Evolutionary conservation across 805 yeast genomes (phyloP), one percentile per base, ranked within the genome.

Genomic region (Candida ulmi): DNA sequence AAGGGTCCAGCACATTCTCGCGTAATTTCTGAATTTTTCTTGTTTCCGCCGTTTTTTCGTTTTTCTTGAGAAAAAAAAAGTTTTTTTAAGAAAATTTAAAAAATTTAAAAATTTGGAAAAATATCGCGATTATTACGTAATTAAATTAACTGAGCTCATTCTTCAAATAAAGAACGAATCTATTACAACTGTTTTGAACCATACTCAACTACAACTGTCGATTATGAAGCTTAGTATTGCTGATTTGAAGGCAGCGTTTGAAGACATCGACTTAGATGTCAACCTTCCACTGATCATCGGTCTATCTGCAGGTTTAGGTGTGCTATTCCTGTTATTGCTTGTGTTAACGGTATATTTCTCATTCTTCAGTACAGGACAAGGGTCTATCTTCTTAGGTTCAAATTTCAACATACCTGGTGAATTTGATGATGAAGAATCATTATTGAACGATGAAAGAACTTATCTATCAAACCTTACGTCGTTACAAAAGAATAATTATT

Each of bases 361-460:
- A 26, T 64, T 45, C 49, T 56, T 38, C 52, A 60, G 31, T 42
- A 58, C 36, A 44, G 58, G 37, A 45, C 21, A 26, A 7, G 65
- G 37, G 45, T 67, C 50, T 8, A 53, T 55, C 17, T 52, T 54
- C 37, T 37, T 55, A 17, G 58, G 60, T 11, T 51, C 58, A 6
- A 45, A 46, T 17, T 55, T 55, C 45, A 71, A 70, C 12, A 57
- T 64, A 16, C 81, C 85, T 1, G 84, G 81, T 17, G 69, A 73
- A 35, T 68, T 75, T 45, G 88, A 79, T 48, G 90, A 78, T 30
- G 67, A 76, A 30, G 82, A 77, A 50, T 83, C 81, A 82, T 48
- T 70, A 33, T 78, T 80, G 30, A 75, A 78, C 42, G 88, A 86
- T 61, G 72, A 64, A 28, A 63, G 60, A 29, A 61, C 57, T 16